A percentile compares a stretch with the other conserved stretches of the same genome.
These are phyloP conservation scores for Pyrenula aspistea DNA, from an alignment of 495 filamentous ascomycete species.

Conservation along the genomic window DNA sequence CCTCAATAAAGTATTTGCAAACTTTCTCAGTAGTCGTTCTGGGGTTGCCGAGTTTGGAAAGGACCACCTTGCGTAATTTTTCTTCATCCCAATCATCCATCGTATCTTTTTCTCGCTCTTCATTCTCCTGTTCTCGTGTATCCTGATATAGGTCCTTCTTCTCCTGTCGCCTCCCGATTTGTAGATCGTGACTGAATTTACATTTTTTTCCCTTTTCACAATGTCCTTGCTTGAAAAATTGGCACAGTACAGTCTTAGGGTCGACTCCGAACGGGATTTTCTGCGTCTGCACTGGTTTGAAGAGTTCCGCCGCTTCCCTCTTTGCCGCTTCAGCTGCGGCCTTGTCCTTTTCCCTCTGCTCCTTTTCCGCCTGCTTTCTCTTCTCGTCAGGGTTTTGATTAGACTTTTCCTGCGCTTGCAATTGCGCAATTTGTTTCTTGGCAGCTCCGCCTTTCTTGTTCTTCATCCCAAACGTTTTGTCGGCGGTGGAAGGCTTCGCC, in stretches of 20 bases:
- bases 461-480: conserved; percentile 99
- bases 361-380: conserved; percentile 79
- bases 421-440: conserved; percentile 76
- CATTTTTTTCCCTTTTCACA: conserved; percentile 97
- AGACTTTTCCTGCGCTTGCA: conserved; percentile 56
- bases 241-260: conserved; percentile 94
- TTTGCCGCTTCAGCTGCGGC: conserved; percentile 70
- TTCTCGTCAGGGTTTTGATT: conserved; percentile 77
- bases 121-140: conserved; percentile 52
- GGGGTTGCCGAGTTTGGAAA: conserved; percentile 96
- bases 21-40: conserved; percentile 94
- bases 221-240: conserved; percentile 90
- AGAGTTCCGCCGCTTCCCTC: conserved; percentile 68
- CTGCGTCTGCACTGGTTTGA: conserved; percentile 89
- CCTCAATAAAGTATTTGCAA: conserved; percentile 97
- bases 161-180: conserved; percentile 76
- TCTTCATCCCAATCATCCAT: conserved; percentile 97
- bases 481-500: conserved; percentile 68
- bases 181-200: conserved; percentile 91
- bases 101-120: conserved; percentile 68
- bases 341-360: conserved; percentile 74
- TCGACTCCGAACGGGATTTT: conserved; percentile 97
- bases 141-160: conserved; percentile 93
- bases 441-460: conserved; percentile 94
- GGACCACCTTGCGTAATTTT: conserved; percentile 78